Base-by-base conservation (phyloP, 495 filamentous ascomycete genomes). In the Podospora appendiculata region DNA sequence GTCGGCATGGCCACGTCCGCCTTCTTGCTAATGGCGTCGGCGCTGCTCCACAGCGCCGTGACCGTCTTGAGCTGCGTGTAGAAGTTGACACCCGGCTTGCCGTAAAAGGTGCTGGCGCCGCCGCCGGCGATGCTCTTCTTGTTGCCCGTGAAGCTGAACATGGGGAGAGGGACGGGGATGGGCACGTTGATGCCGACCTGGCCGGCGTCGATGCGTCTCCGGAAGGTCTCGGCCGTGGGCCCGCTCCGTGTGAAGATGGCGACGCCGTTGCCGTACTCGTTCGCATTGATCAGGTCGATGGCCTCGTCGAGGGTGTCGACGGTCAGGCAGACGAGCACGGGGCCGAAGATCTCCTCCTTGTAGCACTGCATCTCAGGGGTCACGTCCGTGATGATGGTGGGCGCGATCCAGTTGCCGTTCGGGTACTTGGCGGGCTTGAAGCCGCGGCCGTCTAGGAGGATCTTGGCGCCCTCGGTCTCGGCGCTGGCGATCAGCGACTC, bases 11-110 rank as follows among this genome's bases (percentile, higher is more conserved):
- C 83, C 32, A 93, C 89, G 58, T 80, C 81, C 11, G 91, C 92
- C 76, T 89, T 90, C 53, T 79, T 84, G 45, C 76, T 76, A 42
- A 90, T 78, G 6, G 88, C 90, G 69, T 96, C 92, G 63, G 91
- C 88, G 50, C 79, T 80, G 51, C 80, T 81, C 93, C 94, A 96
- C 59, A 92, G 66, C 60, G 89, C 88, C 55, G 93, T 98, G 47
- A 98, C 92, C 17, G 93, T 98, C 85, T 98, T 96, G 61, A 85
- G 78, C 77, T 97, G 93, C 12, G 93, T 98, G 64, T 95, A 98
- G 67, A 98, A 98, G 52, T 86, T 83, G 59, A 98, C 59, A 4
- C 92, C 93, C 13, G 89, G 86, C 69, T 89, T 87, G 48, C 93
- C 93, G 62, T 98, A 98, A 64, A 98, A 98, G 9, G 89, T 92